phyloP scores from a whole-genome alignment of 257 asterid species.

The Solanum paucissectum region DNA sequence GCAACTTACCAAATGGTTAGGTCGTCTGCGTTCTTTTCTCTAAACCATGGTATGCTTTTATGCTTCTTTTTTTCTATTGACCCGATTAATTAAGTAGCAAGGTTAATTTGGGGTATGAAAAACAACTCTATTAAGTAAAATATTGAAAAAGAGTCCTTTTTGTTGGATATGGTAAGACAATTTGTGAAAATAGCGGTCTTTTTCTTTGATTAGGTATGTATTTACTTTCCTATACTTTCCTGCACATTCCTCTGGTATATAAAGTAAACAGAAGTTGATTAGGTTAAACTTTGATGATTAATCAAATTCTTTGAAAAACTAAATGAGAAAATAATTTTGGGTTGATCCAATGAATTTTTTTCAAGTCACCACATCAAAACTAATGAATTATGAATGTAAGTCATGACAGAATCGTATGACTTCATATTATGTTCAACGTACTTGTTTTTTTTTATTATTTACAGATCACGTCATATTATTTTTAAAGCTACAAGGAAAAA shows the following conservation, averaged over 20 bases:
- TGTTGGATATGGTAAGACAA: not conserved
- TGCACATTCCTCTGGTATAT: not conserved
- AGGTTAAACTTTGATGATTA: not conserved
- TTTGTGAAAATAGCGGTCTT: not conserved
- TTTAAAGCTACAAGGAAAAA: not conserved
- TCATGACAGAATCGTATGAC: no score
- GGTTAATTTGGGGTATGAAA: not conserved
- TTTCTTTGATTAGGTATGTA: not conserved
- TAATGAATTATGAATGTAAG: no score
- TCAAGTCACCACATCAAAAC: no score
- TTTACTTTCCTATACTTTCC: not conserved
- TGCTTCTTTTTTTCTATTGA: not conserved
- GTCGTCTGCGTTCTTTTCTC: not conserved
- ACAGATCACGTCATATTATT: no score
- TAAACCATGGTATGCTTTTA: not conserved
- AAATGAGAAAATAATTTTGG: no score
- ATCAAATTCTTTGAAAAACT: not conserved
- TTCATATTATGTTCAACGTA: no score
- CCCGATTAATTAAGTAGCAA: not conserved
- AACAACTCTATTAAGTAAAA: not conserved
- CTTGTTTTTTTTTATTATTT: no score
- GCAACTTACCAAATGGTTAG: not conserved
- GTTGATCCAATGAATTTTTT: no score
- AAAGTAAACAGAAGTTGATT: not conserved
- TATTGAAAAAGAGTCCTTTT: not conserved